phyloP scores from a whole-genome alignment of 2,329 filamentous ascomycete genomes.

The Calonectria crousiana region DNA sequence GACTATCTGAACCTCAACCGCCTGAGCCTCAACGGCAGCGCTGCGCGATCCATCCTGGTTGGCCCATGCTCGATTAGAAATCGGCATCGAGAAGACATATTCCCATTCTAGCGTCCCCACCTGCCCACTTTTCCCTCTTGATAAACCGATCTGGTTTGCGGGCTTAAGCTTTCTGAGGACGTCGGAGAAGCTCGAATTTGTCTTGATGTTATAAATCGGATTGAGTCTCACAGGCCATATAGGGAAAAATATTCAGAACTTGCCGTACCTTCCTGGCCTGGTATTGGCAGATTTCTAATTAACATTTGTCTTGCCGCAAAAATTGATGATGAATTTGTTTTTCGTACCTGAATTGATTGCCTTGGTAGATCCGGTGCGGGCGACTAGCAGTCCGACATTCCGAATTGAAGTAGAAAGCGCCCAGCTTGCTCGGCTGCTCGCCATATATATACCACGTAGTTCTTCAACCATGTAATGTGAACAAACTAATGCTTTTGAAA shows the following conservation, averaged over 20 bases:
- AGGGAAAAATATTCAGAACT: background rate
- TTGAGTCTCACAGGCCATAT: background rate
- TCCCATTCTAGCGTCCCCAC: background rate
- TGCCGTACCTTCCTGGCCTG: background rate
- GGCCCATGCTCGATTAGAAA: background rate
- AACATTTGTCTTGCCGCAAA: background rate
- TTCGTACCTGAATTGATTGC: background rate
- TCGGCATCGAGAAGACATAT: background rate
- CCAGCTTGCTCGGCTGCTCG: background rate
- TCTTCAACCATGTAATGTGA: background rate
- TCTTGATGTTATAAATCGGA: background rate
- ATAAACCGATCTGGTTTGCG: background rate
- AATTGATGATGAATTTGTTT: background rate
- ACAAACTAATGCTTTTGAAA: no score
- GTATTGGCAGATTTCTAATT: background rate
- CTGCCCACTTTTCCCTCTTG: background rate
- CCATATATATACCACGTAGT: background rate
- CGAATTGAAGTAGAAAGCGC: background rate
- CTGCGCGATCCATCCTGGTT: background rate
- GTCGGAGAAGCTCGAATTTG: background rate
- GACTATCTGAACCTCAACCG: no score
- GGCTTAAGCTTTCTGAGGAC: background rate
- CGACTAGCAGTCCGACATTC: background rate
- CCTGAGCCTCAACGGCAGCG: background rate
- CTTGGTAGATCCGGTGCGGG: background rate